Evolutionary conservation across 345 rosid species (phyloP), one percentile per base, ranked within the genome.

Genomic region (Cardamine chenopodiifolia): DNA sequence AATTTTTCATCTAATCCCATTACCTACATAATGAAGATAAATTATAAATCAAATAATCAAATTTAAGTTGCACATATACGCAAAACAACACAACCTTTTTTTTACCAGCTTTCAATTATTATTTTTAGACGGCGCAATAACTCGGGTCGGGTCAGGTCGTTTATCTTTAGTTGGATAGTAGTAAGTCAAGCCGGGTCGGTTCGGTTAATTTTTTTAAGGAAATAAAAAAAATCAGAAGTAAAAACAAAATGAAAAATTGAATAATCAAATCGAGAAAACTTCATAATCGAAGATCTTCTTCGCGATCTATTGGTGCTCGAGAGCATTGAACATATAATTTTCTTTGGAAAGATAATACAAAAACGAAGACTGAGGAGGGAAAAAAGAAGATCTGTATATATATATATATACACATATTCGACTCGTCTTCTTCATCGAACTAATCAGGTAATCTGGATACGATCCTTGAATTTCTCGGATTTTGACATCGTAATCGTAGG

Each of bases 301-400:
- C 76, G 65, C 72, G 77, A 71, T 77, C 77, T 71, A 72, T 64
- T 77, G 67, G 60, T 69, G 75, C 58, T 76, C 71, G 80, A 48
- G 62, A 61, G 45, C 67, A 62, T 50, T 62, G 68, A 20, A 59
- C 19, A 28, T 37, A 75, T 15, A 58, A 29, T 31, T 75, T 15
- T 68, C 29, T 75, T 8, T 49, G 74, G 69, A 74, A 58, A 29
- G 20, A 7, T 56, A 28, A 54, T 22, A 34, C 6, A 14, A 9
- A 22, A 73, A 35, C 44, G 54, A 62, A 70, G 39, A 56, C 19
- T 15, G 23, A 44, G 29, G 47, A 22, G 48, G 11, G 1, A 37
- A 28, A 31, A 52, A 17, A 8, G 9, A 80, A 62, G 82, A 83
- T 77, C 82, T 70, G 70, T 58, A 9, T 13, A 15, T 42, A 14